A percentile compares a stretch with the other conserved stretches of the same genome.
These are phyloP conservation scores for Parastagonospora avenae DNA, from an alignment of 2,329 filamentous ascomycete genomes.

Conservation along the genomic window DNA sequence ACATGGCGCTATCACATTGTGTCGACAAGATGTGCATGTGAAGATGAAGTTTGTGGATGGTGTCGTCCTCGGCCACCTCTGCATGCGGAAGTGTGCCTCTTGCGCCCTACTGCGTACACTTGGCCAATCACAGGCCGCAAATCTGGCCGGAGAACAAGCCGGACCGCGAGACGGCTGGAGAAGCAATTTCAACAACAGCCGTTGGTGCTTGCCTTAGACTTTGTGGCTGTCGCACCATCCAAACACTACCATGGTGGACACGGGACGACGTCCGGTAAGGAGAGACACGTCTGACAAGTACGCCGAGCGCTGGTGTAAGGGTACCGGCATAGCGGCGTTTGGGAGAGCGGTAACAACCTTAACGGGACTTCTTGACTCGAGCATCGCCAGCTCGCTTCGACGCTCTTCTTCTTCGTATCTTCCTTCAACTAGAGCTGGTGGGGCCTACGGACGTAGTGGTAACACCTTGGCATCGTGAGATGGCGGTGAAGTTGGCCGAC, in stretches of 20 bases:
- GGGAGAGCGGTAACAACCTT: constrained; percentile 22
- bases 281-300: constrained; percentile 14
- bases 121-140: too few species aligned
- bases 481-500: too few species aligned
- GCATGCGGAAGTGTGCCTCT: too few species aligned
- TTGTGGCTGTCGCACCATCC: constrained; percentile 4
- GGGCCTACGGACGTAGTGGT: too few species aligned
- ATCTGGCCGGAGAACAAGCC: too few species aligned
- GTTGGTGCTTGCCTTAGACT: constrained; percentile 1
- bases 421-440: too few species aligned
- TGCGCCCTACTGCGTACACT: too few species aligned
- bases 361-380: constrained; percentile 16
- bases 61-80: too few species aligned
- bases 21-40: neutral
- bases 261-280: constrained; percentile 3
- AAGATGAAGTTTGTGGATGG: too few species aligned
- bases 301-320: constrained; percentile 5
- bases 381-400: neutral
- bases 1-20: neutral
- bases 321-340: constrained; percentile 12
- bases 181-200: neutral
- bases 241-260: neutral
- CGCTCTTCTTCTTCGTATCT: too few species aligned
- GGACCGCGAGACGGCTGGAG: too few species aligned
- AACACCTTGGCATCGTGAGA: too few species aligned